Percentiles rank a stretch among this genome's conserved stretches.
Evolutionary conservation across 192 early-diverging fungal species (phyloP).

Genomic region (Borealophlyctis nickersoniae): DNA sequence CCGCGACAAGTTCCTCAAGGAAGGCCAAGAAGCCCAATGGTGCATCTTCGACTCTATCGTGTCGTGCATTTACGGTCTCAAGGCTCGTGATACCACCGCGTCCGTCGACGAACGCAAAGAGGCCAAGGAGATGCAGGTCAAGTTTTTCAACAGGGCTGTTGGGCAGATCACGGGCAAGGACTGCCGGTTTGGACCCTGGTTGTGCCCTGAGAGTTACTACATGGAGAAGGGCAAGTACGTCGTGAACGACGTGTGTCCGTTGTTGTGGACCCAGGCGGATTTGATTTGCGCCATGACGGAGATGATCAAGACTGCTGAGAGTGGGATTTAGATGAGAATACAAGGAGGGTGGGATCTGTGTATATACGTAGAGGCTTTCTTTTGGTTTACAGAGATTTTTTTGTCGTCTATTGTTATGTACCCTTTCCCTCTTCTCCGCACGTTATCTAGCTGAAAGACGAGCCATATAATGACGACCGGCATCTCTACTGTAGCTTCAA

Average conservation of each 20-base stretch:
- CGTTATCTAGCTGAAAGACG: too few species aligned
- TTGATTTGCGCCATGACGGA: slow-evolving; percentile 23
- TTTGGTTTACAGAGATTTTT: too few species aligned
- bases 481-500: too few species aligned
- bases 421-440: too few species aligned
- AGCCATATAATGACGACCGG: too few species aligned
- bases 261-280: slow-evolving; percentile 39
- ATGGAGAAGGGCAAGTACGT: slow-evolving; percentile 41
- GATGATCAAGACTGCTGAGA: slow-evolving; percentile 9
- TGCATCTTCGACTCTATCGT: slow-evolving; percentile 40
- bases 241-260: slow-evolving; percentile 33
- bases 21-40: slow-evolving; percentile 37
- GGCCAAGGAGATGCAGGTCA: slow-evolving; percentile 18
- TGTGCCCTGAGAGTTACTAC: slow-evolving; percentile 39
- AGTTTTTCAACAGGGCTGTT: slow-evolving; percentile 33
- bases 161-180: slow-evolving; percentile 36
- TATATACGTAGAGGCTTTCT: too few species aligned
- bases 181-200: slow-evolving; percentile 27
- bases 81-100: too few species aligned
- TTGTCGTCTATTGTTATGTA: too few species aligned
- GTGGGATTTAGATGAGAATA: not conserved
- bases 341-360: too few species aligned
- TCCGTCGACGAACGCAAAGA: not conserved
- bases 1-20: slow-evolving; percentile 26
- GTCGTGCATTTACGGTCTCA: slow-evolving; percentile 30